Percentiles rank a stretch among this genome's conserved stretches.
phyloP scores from a whole-genome alignment of 345 rosid genomes.

The Litchi chinensis region DNA sequence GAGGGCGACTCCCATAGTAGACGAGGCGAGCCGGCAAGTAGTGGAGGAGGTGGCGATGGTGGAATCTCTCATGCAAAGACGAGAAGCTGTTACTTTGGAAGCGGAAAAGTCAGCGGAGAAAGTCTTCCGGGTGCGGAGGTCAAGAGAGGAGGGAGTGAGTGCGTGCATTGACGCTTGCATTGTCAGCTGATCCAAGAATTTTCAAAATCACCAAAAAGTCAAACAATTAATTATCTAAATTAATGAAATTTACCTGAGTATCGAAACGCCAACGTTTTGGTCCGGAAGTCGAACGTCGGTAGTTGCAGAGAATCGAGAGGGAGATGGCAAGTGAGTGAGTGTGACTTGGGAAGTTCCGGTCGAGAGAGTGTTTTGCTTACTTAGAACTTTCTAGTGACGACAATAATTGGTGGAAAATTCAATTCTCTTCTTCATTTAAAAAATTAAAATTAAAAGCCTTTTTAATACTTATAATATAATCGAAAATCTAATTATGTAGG shows the following conservation, averaged over 20 bases:
- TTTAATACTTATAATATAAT: too few species aligned
- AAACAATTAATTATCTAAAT: constrained; percentile 10
- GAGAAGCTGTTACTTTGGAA: constrained; percentile 5
- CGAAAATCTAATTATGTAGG: too few species aligned
- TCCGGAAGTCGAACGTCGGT: not conserved
- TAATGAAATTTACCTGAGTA: not conserved
- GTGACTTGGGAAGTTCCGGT: constrained; percentile 53
- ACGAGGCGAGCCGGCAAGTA: constrained; percentile 34
- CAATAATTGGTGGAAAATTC: constrained; percentile 36
- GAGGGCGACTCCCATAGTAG: constrained; percentile 66
- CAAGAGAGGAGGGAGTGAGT: constrained; percentile 45
- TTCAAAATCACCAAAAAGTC: constrained; percentile 25
- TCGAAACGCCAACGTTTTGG: constrained; percentile 10
- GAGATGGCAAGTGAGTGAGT: not conserved
- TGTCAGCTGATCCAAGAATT: constrained; percentile 28
- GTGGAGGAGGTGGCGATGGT: constrained; percentile 23
- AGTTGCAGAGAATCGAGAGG: not conserved
- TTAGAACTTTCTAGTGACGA: constrained; percentile 15
- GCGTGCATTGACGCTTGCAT: constrained; percentile 67
- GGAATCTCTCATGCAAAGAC: constrained; percentile 30
- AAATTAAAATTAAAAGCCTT: too few species aligned
- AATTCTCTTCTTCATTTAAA: not conserved
- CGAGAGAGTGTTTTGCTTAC: constrained; percentile 20
- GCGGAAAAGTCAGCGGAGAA: constrained; percentile 21
- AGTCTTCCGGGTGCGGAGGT: constrained; percentile 34